These are phyloP conservation scores for Ogataea philodendri DNA, from an alignment of 805 yeast species.

Conservation along the genomic window DNA sequence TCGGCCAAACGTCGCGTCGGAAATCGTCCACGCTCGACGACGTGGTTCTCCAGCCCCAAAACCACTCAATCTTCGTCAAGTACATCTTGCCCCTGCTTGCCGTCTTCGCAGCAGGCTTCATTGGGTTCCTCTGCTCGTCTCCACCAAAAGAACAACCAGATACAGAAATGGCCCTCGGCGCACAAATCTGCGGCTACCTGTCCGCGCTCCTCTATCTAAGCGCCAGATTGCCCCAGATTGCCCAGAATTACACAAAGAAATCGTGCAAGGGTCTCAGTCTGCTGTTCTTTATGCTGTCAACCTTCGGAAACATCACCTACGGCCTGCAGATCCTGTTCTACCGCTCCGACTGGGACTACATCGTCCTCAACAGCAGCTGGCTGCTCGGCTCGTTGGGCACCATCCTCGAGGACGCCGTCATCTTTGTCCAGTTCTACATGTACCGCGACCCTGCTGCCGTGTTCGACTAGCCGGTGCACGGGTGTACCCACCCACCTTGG, in stretches of 20 bases:
- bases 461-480: too few species aligned
- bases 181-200: constrained; percentile 67
- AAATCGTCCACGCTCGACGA: constrained; percentile 53
- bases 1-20: constrained; percentile 32
- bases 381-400: constrained; percentile 77
- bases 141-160: constrained; percentile 26
- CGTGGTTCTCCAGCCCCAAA: constrained; percentile 46
- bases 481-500: too few species aligned
- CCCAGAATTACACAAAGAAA: constrained; percentile 71
- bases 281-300: constrained; percentile 70
- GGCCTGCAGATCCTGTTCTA: constrained; percentile 69
- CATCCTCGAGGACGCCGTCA: constrained; percentile 63
- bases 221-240: constrained; percentile 79
- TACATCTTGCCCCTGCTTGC: constrained; percentile 59
- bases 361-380: constrained; percentile 69
- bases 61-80: constrained; percentile 45
- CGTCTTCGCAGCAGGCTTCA: constrained; percentile 59
- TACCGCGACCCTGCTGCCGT: constrained; percentile 39
- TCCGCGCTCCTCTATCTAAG: constrained; percentile 68
- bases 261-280: constrained; percentile 86
- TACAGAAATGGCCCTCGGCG: constrained; percentile 43
- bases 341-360: constrained; percentile 58
- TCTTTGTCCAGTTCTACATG: constrained; percentile 64
- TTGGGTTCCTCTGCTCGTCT: constrained; percentile 57
- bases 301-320: constrained; percentile 72